Base-by-base conservation (phyloP, 257 asterid genomes). In the Solanum ossicruentum region DNA sequence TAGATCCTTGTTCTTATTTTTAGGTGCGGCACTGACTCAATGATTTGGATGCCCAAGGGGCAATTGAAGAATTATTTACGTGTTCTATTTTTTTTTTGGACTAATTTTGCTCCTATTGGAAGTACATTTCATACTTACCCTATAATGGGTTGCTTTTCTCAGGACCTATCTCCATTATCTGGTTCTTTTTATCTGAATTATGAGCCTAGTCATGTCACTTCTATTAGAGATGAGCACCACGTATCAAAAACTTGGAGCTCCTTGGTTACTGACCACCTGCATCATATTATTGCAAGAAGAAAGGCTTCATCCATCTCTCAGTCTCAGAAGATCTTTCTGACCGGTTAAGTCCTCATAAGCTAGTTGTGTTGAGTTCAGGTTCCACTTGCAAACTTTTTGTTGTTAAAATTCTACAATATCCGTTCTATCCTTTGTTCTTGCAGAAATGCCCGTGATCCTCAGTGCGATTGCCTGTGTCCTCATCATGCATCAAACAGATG, bases 381-480 rank as follows among this genome's bases (percentile, higher is more conserved):
- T 57, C 32, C 10, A 56, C 41, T 47, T 81, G 47, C 39, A 67
- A 17, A 15, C 72, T 67, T 73, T 82, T 70, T 41, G 51, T 72
- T 15, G 45, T 23, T 78, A 15, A 52, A 28, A 56, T 51, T 51
- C 49, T 78, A 51, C n/a, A 78, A 78, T 52, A 52, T 78, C 65
- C 28, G 47, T 51, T 78, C 26, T 52, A 28, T 52, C 15, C 82
- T 78, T 45, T 72, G n/a, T 86, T 86, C 83, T 86, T 88, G 91
- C 92, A 95, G 99, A 97, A 81, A 89, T 93, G 88, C 93, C 98
- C 79, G 83, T 86, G 87, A 71, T 93, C 86, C 91, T 97, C 79
- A 89, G 96, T 91, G 90, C 98, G 45, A 86, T 94, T 80, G 91
- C 95, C 57, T 77, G 97, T 85, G 93, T 94, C 90, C 86, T 91